These are phyloP conservation scores for Miscanthus lutarioriparius DNA, from an alignment of 176 grass and related monocot species.

Conservation along the genomic window DNA sequence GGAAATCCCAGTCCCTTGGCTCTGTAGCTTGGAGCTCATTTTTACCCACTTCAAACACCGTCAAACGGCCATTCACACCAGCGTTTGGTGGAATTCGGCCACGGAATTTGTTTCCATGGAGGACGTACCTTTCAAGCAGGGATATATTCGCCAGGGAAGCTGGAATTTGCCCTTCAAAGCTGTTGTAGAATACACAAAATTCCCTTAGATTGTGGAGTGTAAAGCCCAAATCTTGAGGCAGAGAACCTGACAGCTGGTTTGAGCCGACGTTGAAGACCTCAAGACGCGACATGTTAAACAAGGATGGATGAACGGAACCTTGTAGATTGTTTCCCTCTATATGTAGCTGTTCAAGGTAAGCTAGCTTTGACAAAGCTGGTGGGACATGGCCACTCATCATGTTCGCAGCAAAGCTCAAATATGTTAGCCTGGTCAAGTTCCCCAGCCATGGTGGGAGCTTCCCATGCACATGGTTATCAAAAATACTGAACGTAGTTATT, in stretches of 20 bases:
- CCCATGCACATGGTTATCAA: not conserved
- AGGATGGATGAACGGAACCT: not conserved
- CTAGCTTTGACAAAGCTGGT: not conserved
- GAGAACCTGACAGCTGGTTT: not conserved
- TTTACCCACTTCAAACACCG: too few species aligned
- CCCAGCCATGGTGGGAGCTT: not conserved
- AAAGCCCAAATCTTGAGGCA: not conserved
- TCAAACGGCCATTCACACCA: too few species aligned
- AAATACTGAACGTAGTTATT: not conserved
- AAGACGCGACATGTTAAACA: not conserved
- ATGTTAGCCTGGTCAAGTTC: not conserved
- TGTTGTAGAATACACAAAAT: not conserved
- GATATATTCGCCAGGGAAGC: not conserved
- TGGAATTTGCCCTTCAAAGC: not conserved
- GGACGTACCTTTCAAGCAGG: not conserved
- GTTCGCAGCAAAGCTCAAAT: not conserved
- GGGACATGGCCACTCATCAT: not conserved
- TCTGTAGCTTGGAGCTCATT: too few species aligned
- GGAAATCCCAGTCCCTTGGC: too few species aligned
- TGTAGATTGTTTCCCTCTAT: not conserved
- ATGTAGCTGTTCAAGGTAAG: not conserved
- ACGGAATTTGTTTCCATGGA: too few species aligned
- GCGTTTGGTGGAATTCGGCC: too few species aligned
- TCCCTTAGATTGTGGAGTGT: not conserved
- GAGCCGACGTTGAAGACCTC: not conserved